phyloP scores from a whole-genome alignment of 2,329 filamentous ascomycete species.

The Monilinia polystroma region DNA sequence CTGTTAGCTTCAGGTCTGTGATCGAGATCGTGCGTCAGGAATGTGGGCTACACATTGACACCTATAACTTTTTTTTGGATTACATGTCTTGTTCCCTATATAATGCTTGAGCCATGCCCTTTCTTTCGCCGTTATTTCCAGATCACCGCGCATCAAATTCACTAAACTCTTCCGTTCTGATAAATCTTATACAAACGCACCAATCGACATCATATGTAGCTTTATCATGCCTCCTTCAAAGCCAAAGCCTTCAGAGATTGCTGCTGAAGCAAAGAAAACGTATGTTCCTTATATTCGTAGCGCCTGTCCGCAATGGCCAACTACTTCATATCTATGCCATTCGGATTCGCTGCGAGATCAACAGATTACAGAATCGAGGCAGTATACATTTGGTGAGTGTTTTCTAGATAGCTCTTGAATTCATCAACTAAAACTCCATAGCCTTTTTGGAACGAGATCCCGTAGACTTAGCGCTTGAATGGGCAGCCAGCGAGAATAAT shows the following conservation, averaged over 20 bases:
- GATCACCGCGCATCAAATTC: neutral
- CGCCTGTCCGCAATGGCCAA: slow-evolving; percentile 55
- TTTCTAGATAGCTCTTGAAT: neutral
- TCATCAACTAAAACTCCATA: slow-evolving; percentile 15
- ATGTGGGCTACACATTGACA: slow-evolving; percentile 16
- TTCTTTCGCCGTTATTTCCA: neutral
- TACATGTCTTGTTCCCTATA: neutral
- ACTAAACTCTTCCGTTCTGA: neutral
- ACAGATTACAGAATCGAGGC: slow-evolving; percentile 24
- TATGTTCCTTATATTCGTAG: slow-evolving; percentile 65
- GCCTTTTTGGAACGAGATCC: slow-evolving; percentile 57
- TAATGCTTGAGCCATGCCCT: slow-evolving; percentile 9
- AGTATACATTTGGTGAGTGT: slow-evolving; percentile 48
- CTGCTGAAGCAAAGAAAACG: slow-evolving; percentile 68
- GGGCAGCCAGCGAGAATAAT: slow-evolving; percentile 43
- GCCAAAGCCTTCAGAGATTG: slow-evolving; percentile 67
- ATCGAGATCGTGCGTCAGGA: slow-evolving; percentile 19
- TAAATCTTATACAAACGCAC: neutral
- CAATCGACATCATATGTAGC: neutral
- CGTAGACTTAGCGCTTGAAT: slow-evolving; percentile 59
- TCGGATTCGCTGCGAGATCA: slow-evolving; percentile 47
- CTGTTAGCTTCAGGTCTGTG: slow-evolving; percentile 20
- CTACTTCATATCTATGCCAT: slow-evolving; percentile 54
- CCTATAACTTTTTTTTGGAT: slow-evolving; percentile 12
- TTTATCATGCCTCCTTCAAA: slow-evolving; percentile 56